These are phyloP conservation scores for Talaromyces trachyspermus DNA, from an alignment of 495 filamentous ascomycete species.

Conservation along the genomic window DNA sequence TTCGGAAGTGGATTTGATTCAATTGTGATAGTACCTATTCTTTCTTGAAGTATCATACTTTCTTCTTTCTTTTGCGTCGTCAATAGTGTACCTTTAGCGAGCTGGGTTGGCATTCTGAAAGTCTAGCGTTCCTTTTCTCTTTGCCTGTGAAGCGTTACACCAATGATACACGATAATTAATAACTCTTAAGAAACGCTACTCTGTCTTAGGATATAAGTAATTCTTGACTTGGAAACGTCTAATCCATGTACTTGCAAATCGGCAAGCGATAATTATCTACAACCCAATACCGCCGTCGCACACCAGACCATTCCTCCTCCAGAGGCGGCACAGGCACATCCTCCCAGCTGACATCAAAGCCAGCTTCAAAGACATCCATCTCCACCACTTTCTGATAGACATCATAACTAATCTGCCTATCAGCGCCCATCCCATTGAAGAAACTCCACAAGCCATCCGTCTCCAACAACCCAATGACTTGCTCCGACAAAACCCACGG, in stretches of 20 bases:
- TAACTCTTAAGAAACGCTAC: too few relatives aligned
- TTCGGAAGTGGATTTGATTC: constrained; percentile 82
- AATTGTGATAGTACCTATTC: constrained; percentile 49
- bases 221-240: too few relatives aligned
- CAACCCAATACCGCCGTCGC: constrained; percentile 76
- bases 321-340: constrained; percentile 59
- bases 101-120: too few relatives aligned
- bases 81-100: too few relatives aligned
- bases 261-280: constrained; percentile 67
- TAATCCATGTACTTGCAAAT: constrained; percentile 34
- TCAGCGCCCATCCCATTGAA: constrained; percentile 96
- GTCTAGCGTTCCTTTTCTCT: too few relatives aligned
- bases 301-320: constrained; percentile 79
- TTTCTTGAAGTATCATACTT: background rate
- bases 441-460: constrained; percentile 74
- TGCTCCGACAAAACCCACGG: constrained; percentile 82
- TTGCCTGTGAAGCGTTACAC: too few relatives aligned
- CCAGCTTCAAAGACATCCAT: constrained; percentile 89
- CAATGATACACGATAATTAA: too few relatives aligned
- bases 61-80: background rate
- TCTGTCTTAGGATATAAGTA: too few relatives aligned
- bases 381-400: constrained; percentile 87
- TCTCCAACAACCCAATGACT: constrained; percentile 69
- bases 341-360: constrained; percentile 80
- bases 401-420: constrained; percentile 86